Evolutionary conservation across 1,139 yeast species (phyloP).

Genomic region (Hemisphaericaspora xylofermentans): DNA sequence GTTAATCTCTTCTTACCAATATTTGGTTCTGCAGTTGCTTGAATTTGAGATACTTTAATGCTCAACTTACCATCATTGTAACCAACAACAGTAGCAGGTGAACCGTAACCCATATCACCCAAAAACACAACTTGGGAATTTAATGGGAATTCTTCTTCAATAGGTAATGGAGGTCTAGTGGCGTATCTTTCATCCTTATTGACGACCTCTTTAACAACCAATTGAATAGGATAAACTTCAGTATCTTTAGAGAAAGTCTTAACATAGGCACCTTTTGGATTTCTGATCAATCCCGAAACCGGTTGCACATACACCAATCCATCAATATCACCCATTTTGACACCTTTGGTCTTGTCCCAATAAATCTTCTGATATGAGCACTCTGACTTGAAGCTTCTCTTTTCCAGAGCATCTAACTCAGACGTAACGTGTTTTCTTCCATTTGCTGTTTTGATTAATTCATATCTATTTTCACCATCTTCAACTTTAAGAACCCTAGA

Average conservation of each 20-base stretch:
- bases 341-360: conserved; percentile 50
- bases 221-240: conserved; percentile 69
- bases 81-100: conserved; percentile 74
- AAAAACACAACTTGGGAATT: conserved; percentile 75
- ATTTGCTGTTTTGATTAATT: conserved; percentile 32
- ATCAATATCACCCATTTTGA: conserved; percentile 51
- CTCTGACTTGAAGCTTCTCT: conserved; percentile 38
- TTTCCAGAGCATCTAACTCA: conserved; percentile 41
- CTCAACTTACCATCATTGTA: conserved; percentile 54
- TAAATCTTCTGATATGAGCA: conserved; percentile 14
- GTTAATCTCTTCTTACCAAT: conserved; percentile 60
- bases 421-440: conserved; percentile 38
- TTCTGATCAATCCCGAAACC: conserved; percentile 77
- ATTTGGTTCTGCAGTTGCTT: conserved; percentile 55
- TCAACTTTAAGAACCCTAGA: conserved; percentile 66
- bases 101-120: conserved; percentile 88
- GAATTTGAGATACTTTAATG: conserved; percentile 51
- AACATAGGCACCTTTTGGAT: conserved; percentile 69
- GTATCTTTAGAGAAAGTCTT: conserved; percentile 59
- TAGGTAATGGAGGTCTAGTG: conserved; percentile 74
- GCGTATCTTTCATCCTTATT: conserved; percentile 73
- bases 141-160: conserved; percentile 78
- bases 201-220: conserved; percentile 72
- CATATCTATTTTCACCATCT: conserved; percentile 53
- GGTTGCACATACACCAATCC: conserved; percentile 68